Base-by-base conservation (phyloP, 1,284 basidiomycete genomes). In the Trichosporon faecale region DNA sequence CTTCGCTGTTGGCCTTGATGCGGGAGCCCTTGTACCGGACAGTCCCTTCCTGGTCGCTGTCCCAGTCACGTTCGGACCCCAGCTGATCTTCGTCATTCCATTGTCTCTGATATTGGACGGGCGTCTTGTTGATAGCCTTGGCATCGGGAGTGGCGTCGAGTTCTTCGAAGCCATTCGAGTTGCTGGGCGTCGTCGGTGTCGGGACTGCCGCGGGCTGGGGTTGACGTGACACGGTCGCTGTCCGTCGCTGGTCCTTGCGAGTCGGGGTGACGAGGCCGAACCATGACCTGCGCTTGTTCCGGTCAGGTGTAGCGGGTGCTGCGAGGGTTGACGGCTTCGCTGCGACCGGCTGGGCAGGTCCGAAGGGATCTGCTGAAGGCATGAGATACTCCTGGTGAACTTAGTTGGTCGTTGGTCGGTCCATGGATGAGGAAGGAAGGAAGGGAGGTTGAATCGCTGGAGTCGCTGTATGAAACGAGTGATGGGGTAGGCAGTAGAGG, bases 271-370 rank as follows among this genome's bases (percentile, higher is more conserved):
- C 75, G 7, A 80, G 71, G 29, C 74, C 72, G 64, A 82, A 80
- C 80, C 80, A 82, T 60, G 79, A 79, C 33, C 77, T 70, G n/a
- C 80, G 65, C 2, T 61, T 60, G 25, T 60, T 29, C 18, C 57
- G 31, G 57, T 61, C 57, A 18, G 57, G 57, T 6, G 57, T 61
- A 18, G 27, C 18, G 18, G 57, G 57, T 5, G 57, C 27, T 61
- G 57, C 29, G 57, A 61, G 57, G 29, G 57, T 61, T 33, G 57
- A 61, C 27, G 57, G 16, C 27, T 61, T 61, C 29, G 57, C 57
- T 31, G 57, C 27, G 57, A 61, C 57, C 57, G 27, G 57, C 16
- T 29, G 27, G 27, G 57, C 57, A 31, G 57, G 57, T 31, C 57
- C 57, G 29, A 61, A 33, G 29, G 57, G 57, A 61, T 61, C 57